Percentiles rank a stretch among this genome's conserved stretches.
Conservation (phyloP, 2,329 filamentous ascomycete species). For the Raffaelea deltoideospora region DNA sequence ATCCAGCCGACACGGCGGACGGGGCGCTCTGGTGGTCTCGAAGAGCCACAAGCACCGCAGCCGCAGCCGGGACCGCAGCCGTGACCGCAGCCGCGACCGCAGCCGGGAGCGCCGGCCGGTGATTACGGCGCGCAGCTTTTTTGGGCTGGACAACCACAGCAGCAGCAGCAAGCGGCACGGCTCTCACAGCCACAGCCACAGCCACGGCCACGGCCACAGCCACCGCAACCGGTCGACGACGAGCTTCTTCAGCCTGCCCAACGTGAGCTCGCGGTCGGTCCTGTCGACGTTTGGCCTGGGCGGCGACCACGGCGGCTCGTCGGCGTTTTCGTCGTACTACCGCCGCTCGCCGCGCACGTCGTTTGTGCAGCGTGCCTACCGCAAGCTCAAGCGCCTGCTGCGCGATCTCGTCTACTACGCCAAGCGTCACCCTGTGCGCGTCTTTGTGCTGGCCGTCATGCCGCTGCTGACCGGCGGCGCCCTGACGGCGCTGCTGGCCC, state of each 20-base stretch:
- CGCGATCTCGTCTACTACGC: slow-evolving; percentile 71
- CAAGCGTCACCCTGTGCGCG: slow-evolving; percentile 70
- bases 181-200: neutral
- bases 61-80: slow-evolving; percentile 17
- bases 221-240: slow-evolving; percentile 13
- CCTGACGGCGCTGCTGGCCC: slow-evolving; percentile 58
- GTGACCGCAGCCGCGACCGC: slow-evolving; percentile 19
- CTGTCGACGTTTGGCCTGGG: slow-evolving; percentile 19
- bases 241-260: slow-evolving; percentile 32
- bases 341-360: slow-evolving; percentile 68
- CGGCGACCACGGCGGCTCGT: slow-evolving; percentile 5
- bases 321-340: slow-evolving; percentile 40
- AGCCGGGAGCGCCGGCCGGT: slow-evolving; percentile 17
- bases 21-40: slow-evolving; percentile 10
- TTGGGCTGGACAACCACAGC: slow-evolving; percentile 8
- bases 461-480: slow-evolving; percentile 76
- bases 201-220: slow-evolving; percentile 18
- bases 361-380: slow-evolving; percentile 60
- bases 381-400: slow-evolving; percentile 63
- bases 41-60: slow-evolving; percentile 13
- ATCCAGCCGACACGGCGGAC: slow-evolving; percentile 11
- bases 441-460: slow-evolving; percentile 76
- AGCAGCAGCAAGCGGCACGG: slow-evolving; percentile 3
- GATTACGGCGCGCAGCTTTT: slow-evolving; percentile 6
- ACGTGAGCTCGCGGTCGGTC: slow-evolving; percentile 27